Evolutionary conservation across 2,329 filamentous ascomycete species (phyloP), one percentile per base, ranked within the genome.

Genomic region (Alternaria panax): DNA sequence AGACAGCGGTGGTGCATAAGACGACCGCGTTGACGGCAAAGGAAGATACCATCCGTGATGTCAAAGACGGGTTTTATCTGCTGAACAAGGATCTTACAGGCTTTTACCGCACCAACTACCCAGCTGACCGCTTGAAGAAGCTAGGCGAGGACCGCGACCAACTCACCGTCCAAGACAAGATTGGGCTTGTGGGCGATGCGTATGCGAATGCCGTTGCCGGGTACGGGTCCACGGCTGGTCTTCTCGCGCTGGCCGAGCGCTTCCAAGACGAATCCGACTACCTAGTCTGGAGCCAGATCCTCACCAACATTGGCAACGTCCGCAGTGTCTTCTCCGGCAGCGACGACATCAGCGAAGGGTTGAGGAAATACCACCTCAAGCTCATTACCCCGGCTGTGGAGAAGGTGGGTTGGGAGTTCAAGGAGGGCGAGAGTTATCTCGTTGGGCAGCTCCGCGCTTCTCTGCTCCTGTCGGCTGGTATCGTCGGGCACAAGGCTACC

Each of bases 71-170:
- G 38, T 97, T 97, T 78, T 99, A 98, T 82, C 96, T 97, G 82
- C 84, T 99, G 71, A 99, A 99, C 82, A 88, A 90, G 61, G 88
- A 94, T 55, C 91, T 94, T 59, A 93, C 90, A 51, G 94, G 93
- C 25, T 97, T 91, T 80, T 98, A 96, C 81, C 88, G 93, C 62
- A 95, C 94, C 48, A 97, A 96, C 80, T 96, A 98, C 75, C 92
- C 95, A 5, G 88, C 92, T n/a, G 84, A 87, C 64, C 88, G 94
- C 47, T 85, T 99, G 40, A 87, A 86, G 38, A 92, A 92, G 80
- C 88, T 99, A 24, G 91, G 92, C 58, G 86, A 88, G 53, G 88
- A 92, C 69, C 88, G 93, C 16, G 85, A 91, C 67, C 88, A 88
- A 67, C 85, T 99, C 24, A 91, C 85, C 64, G 88, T 90, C 6